Base-by-base conservation (phyloP, 768 basidiomycete species). In the Ramaria sp. region DNA sequence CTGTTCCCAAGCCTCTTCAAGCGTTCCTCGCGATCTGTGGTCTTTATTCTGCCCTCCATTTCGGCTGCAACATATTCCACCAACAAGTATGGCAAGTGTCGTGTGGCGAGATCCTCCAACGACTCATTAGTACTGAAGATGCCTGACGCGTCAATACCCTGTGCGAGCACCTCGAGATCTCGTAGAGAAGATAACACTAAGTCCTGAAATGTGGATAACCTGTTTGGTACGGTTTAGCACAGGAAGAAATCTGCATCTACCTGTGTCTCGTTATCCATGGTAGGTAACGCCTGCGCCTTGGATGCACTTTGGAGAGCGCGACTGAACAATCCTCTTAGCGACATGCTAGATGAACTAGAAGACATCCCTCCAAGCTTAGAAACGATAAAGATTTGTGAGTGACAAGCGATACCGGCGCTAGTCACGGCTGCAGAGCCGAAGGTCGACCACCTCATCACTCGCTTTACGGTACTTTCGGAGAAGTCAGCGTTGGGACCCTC, bases 121-220 rank as follows among this genome's bases (percentile, higher is more conserved):
- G 75, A 75, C 64, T 95, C 91, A 64, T 94, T 94, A 3, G 83
- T 74, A 58, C 90, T 92, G 71, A 94, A 91, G 37, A 94, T 70
- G 0, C 81, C 78, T 45, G 93, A 72, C 39, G 74, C 75, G 24
- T 75, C 62, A 55, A 91, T 74, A 24, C 81, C 78, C 33, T 75
- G 70, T 47, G 73, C 70, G 39, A 88, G 68, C 43, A 72, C 70
- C 24, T 71, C 70, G 31, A 92, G 71, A 71, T 89, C 81, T 7
- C 68, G 66, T 51, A 86, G 66, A 43, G 80, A 73, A 48, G 76
- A 73, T 42, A 74, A 72, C 27, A 90, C 67, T 54, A 87, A 68
- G 60, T 80, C 75, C 89, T 92, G 59, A 50, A 37, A n/a, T 33
- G 22, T 38, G 11, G 54, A 50, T 27, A 11, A 41, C 63, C 45